Conservation (phyloP, 345 rosid genomes). For the Sonneratia caseolaris region DNA sequence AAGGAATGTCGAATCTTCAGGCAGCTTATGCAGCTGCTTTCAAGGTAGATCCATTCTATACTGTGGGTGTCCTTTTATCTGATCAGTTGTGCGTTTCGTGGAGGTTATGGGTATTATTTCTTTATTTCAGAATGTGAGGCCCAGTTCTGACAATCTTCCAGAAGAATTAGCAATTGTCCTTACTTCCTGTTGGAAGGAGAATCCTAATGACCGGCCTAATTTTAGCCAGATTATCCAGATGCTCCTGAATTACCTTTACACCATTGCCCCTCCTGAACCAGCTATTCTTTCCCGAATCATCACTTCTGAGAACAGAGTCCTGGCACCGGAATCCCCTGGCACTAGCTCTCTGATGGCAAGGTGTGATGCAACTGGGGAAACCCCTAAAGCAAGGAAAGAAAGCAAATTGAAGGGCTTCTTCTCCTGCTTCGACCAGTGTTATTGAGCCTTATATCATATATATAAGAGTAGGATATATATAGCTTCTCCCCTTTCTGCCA, state of each 20-base stretch:
- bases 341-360: slow-evolving; percentile 84
- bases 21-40: slow-evolving; percentile 98
- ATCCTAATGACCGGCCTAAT: slow-evolving; percentile 76
- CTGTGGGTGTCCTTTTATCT: not conserved
- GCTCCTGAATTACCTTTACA: slow-evolving; percentile 59
- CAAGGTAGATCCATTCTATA: slow-evolving; percentile 34
- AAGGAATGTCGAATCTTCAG: slow-evolving; percentile 98
- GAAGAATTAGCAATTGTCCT: slow-evolving; percentile 66
- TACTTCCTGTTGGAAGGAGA: slow-evolving; percentile 92
- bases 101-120: slow-evolving; percentile 4
- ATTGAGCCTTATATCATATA: slow-evolving; percentile 20
- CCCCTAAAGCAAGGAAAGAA: slow-evolving; percentile 54
- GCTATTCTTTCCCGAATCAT: slow-evolving; percentile 49
- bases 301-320: slow-evolving; percentile 48
- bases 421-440: slow-evolving; percentile 81
- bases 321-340: slow-evolving; percentile 86
- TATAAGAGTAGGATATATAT: not conserved
- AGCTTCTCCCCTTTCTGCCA: slow-evolving; percentile 1
- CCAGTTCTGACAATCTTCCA: slow-evolving; percentile 74
- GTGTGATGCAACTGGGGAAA: slow-evolving; percentile 50
- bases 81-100: not conserved
- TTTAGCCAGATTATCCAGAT: slow-evolving; percentile 76
- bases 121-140: slow-evolving; percentile 65
- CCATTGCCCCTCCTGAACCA: slow-evolving; percentile 43
- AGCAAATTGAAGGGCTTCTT: slow-evolving; percentile 49